Percentiles rank a stretch among this genome's conserved stretches.
These are phyloP conservation scores for Pisolithus thermaeus DNA, from an alignment of 1,284 basidiomycete genomes.

Conservation along the genomic window DNA sequence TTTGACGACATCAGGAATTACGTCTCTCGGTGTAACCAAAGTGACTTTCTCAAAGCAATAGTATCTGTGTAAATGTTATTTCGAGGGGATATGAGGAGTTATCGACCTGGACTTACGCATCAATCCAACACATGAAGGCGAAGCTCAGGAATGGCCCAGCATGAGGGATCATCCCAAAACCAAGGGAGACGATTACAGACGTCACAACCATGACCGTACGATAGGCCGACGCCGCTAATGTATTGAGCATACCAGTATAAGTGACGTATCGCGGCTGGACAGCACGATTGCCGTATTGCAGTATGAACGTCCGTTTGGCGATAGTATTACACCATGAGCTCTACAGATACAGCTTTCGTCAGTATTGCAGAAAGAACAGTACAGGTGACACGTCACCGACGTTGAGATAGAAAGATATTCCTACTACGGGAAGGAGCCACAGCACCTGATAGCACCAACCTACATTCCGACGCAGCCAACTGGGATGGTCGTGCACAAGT, in stretches of 20 bases:
- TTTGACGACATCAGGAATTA: conserved; percentile 4
- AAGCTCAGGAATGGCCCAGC: conserved; percentile 58
- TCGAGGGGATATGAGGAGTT: conserved; percentile 1
- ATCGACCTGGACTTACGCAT: conserved; percentile 55
- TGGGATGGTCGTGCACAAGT: conserved; percentile 54
- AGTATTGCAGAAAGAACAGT: conserved; percentile 5
- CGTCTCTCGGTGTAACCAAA: neutral
- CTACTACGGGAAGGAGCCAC: conserved; percentile 72
- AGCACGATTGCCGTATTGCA: conserved; percentile 59
- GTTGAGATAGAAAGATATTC: conserved; percentile 69
- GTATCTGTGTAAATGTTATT: conserved; percentile 44
- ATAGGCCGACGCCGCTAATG: conserved; percentile 72
- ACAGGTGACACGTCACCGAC: conserved; percentile 37
- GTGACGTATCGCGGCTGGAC: conserved; percentile 43
- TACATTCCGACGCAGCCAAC: conserved; percentile 65
- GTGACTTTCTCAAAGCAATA: conserved; percentile 71
- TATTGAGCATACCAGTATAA: conserved; percentile 66
- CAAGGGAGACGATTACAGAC: conserved; percentile 64
- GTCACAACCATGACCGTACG: conserved; percentile 74
- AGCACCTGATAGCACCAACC: conserved; percentile 69
- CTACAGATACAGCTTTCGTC: conserved; percentile 32
- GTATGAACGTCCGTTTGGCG: conserved; percentile 61
- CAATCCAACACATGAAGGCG: conserved; percentile 75
- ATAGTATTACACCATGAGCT: conserved; percentile 68
- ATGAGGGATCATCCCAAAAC: conserved; percentile 56